Conservation (phyloP, 306 rosid genomes). For the Canavalia ensiformis region DNA sequence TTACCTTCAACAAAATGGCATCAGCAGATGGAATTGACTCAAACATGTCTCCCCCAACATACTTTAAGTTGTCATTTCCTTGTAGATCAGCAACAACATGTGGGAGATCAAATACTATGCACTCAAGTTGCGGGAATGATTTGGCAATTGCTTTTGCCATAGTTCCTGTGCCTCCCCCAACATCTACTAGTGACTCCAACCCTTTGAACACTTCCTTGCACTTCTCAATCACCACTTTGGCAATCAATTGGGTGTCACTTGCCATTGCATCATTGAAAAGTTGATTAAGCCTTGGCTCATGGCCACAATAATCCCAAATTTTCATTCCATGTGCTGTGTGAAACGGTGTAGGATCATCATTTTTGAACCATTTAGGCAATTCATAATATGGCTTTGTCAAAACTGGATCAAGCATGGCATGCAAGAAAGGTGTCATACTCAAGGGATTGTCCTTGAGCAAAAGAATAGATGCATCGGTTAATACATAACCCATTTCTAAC, state of each 20-base stretch:
- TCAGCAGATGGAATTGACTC: constrained; percentile 24
- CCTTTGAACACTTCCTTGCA: constrained; percentile 2
- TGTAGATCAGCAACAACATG: constrained; percentile 27
- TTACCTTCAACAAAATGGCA: constrained; percentile 47
- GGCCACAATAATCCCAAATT: constrained; percentile 44
- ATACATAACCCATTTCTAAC: background rate
- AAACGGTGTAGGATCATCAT: constrained; percentile 44
- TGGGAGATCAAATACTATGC: constrained; percentile 30
- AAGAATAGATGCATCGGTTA: background rate
- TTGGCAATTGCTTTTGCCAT: constrained; percentile 32
- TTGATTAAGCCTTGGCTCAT: background rate
- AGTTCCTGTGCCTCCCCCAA: constrained; percentile 49
- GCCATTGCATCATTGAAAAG: constrained; percentile 57
- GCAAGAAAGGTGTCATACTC: background rate
- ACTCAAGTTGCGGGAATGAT: constrained; percentile 23
- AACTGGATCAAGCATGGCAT: constrained; percentile 35
- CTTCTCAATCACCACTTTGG: constrained; percentile 5
- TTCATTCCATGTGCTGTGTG: constrained; percentile 36
- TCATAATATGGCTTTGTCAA: constrained; percentile 43
- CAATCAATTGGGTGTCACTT: background rate
- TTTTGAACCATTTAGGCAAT: constrained; percentile 49
- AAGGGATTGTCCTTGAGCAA: background rate
- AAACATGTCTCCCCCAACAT: constrained; percentile 30
- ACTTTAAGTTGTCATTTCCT: constrained; percentile 9
- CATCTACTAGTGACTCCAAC: constrained; percentile 45